Evolutionary conservation across 192 early-diverging fungal genomes (phyloP).

Genomic region (Coemansia sp.): DNA sequence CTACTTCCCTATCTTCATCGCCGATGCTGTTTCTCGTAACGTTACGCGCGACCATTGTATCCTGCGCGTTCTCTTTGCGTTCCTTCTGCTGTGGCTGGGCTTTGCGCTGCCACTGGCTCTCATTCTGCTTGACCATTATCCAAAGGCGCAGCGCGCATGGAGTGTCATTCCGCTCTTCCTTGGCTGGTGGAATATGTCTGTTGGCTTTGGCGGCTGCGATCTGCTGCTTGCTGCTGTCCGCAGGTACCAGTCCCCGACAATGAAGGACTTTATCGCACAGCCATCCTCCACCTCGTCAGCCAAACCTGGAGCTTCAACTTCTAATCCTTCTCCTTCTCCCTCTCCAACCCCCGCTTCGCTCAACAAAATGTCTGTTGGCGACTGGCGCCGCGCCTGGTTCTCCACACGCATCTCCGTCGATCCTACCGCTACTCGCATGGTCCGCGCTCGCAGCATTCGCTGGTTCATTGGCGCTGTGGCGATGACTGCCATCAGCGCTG

Average conservation of each 20-base stretch:
- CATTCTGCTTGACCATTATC: conserved; percentile 40
- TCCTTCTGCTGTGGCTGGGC: conserved; percentile 44
- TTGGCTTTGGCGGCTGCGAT: conserved; percentile 54
- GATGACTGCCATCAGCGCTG: conserved; percentile 48
- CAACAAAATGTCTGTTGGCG: conserved; percentile 12
- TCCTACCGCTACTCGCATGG: conserved; percentile 50
- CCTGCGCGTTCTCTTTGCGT: conserved; percentile 47
- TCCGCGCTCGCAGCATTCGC: conserved; percentile 44
- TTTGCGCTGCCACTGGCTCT: conserved; percentile 51
- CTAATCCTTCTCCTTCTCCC: no score
- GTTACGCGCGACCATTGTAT: conserved; percentile 52
- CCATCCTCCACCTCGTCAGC: conserved; percentile 1
- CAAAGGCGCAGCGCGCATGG: conserved; percentile 42
- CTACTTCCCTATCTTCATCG: conserved; percentile 52
- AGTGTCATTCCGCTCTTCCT: conserved; percentile 37
- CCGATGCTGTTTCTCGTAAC: conserved; percentile 51
- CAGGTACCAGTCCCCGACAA: conserved; percentile 49
- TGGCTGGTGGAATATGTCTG: conserved; percentile 55
- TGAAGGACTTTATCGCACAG: conserved; percentile 19
- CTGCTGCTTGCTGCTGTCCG: conserved; percentile 42
- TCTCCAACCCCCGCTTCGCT: conserved; percentile 14
- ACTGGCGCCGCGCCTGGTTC: conserved; percentile 49
- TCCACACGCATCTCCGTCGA: conserved; percentile 46
- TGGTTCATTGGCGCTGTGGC: conserved; percentile 50
- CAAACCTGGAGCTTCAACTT: no score